These are phyloP conservation scores for Penicillium sumatraense DNA, from an alignment of 2,329 filamentous ascomycete genomes.

Conservation along the genomic window DNA sequence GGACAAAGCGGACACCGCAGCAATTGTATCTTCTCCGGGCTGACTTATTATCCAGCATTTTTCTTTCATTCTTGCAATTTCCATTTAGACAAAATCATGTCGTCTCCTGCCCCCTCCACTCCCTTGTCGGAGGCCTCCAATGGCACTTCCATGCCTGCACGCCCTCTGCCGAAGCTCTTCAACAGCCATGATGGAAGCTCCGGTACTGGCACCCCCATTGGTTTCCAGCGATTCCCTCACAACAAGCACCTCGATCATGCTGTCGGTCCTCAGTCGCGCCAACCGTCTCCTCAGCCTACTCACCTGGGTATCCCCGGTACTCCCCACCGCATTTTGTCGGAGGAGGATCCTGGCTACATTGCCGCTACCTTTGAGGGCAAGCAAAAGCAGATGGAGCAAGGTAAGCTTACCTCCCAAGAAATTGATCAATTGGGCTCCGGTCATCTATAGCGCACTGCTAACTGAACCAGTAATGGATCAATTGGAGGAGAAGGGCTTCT, in stretches of 20 bases:
- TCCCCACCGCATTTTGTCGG: constrained; percentile 76
- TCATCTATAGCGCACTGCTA: too few relatives aligned
- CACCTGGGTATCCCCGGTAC: constrained; percentile 79
- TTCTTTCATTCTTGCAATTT: constrained; percentile 18
- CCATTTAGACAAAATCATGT: constrained; percentile 32
- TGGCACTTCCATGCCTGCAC: constrained; percentile 32
- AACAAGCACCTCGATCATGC: constrained; percentile 65
- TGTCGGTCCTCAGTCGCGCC: constrained; percentile 60
- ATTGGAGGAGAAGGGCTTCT: constrained; percentile 79
- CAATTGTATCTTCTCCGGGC: too few relatives aligned
- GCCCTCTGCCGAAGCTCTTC: constrained; percentile 37
- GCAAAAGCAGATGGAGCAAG: constrained; percentile 82
- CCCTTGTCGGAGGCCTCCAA: constrained; percentile 33
- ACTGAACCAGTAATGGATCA: constrained; percentile 81
- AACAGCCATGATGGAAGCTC: constrained; percentile 41
- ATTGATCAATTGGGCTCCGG: too few relatives aligned
- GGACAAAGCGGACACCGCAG: neutral
- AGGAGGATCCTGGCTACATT: constrained; percentile 90
- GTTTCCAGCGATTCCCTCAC: constrained; percentile 48
- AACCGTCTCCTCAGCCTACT: constrained; percentile 85
- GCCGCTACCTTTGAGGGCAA: constrained; percentile 94
- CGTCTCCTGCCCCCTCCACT: constrained; percentile 34
- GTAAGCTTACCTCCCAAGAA: too few relatives aligned
- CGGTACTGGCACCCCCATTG: constrained; percentile 46
- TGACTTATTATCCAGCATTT: constrained; percentile 14